Evolutionary conservation across 768 basidiomycete genomes (phyloP).

Genomic region (Boletus vinaceobasis): DNA sequence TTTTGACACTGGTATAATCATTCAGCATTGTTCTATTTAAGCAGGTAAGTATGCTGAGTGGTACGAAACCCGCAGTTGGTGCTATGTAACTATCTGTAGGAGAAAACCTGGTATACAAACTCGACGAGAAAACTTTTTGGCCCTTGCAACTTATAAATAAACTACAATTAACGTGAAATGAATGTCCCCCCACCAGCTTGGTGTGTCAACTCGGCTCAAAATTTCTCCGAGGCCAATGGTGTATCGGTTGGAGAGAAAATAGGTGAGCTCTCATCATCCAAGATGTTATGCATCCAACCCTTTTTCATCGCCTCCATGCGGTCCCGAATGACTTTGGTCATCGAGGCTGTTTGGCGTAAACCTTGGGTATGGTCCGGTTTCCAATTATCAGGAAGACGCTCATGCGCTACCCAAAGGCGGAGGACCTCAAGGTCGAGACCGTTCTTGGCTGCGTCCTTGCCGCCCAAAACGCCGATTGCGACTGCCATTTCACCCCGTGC

Average conservation of each 20-base stretch:
- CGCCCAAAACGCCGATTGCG: slow-evolving; percentile 48
- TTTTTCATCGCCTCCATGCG: slow-evolving; percentile 23
- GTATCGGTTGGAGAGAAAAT: slow-evolving; percentile 1
- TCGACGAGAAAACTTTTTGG: background rate
- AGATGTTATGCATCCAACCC: slow-evolving; percentile 14
- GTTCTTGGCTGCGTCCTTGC: slow-evolving; percentile 32
- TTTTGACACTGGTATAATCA: background rate
- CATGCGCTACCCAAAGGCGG: slow-evolving; percentile 49
- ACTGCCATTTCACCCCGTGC: slow-evolving; percentile 67
- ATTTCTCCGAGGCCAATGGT: background rate
- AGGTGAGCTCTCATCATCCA: slow-evolving; percentile 13
- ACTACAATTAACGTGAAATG: background rate
- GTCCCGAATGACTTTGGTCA: slow-evolving; percentile 27
- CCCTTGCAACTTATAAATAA: background rate
- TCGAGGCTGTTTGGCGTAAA: slow-evolving; percentile 22
- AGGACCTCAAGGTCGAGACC: slow-evolving; percentile 49
- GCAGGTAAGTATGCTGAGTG: too few relatives aligned
- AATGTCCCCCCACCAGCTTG: background rate
- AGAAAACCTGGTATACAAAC: background rate
- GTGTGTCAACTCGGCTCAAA: background rate
- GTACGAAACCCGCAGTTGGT: background rate
- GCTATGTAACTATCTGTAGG: background rate
- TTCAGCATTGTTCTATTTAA: too few relatives aligned
- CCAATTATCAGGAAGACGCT: slow-evolving; percentile 47
- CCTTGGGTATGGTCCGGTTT: slow-evolving; percentile 31